Base-by-base conservation (phyloP, 306 rosid species). In the Quillaja saponaria region DNA sequence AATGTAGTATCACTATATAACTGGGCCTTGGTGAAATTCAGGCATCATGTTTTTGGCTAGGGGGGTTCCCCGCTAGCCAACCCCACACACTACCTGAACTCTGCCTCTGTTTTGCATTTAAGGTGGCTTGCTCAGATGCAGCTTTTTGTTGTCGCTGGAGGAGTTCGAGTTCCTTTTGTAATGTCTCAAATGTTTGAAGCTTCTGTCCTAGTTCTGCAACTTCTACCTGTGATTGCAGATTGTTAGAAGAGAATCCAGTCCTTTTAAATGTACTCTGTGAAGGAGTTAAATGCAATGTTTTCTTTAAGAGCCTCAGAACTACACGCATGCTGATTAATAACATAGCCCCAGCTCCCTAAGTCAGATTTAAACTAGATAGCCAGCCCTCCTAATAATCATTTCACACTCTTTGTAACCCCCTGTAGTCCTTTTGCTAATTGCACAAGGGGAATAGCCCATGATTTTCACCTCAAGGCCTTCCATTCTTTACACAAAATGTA, bases 131-230 rank as follows among this genome's bases (percentile, higher is more conserved):
- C 76, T 91, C 95, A 2, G 97, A 88, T 34, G 90, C 92, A 20
- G 91, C 90, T 54, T 82, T 91, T 64, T 91, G 97, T 64, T 91
- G 97, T 60, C 97, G 81, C 74, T 73, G 91, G 63, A 91, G 95
- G 76, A 91, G 91, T 71, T 91, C 92, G 6, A 86, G 88, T 76
- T 91, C 97, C 82, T 86, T 91, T 54, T 88, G 96, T 65, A 91
- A 71, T 13, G 87, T 53, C 57, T 89, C 97, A 90, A 88, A 58
- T 1, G 86, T 73, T 76, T 91, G 97, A 74, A 91, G 90, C 76
- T 85, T 91, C 85, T 91, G 97, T 17, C 97, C 81, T 52, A 88
- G 66, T 65, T 91, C 97, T 8, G 95, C 97, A 54, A 88, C 95
- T 58, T 84, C 92, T 34, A 91, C 97, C 96, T 91, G 88, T 35